These are phyloP conservation scores for Globisporangium carolinianum DNA, from an alignment of 352 stramenopile genomes.

Conservation along the genomic window DNA sequence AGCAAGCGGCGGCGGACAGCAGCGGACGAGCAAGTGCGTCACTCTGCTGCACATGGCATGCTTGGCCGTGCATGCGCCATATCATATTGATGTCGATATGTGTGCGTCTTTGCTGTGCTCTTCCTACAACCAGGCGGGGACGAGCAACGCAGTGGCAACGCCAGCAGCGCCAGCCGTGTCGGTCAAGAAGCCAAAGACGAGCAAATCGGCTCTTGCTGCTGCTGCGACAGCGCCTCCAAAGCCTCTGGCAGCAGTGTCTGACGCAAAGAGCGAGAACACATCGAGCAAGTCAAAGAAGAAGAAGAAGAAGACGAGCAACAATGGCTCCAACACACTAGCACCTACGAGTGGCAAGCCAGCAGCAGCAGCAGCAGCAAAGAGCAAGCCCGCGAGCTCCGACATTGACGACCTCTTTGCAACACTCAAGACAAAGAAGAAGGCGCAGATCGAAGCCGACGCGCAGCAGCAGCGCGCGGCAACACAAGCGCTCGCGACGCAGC, in stretches of 20 bases:
- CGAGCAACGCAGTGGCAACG: background rate
- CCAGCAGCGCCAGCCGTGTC: background rate
- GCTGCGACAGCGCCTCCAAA: background rate
- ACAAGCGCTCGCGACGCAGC: constrained; percentile 29
- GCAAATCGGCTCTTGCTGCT: constrained; percentile 1
- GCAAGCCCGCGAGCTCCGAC: constrained; percentile 23
- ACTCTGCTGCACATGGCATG: background rate
- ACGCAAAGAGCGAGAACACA: background rate
- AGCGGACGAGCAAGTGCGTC: constrained; percentile 9
- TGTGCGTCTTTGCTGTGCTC: too few species aligned
- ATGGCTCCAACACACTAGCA: background rate
- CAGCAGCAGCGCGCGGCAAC: constrained; percentile 44
- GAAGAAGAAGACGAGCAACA: constrained; percentile 49
- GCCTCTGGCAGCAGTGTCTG: background rate
- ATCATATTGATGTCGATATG: too few species aligned
- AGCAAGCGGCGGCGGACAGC: constrained; percentile 16
- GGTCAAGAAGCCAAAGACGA: constrained; percentile 11
- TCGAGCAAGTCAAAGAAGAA: constrained; percentile 31
- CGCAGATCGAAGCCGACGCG: constrained; percentile 48
- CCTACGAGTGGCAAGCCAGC: background rate
- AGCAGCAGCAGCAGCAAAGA: background rate
- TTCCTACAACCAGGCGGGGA: too few species aligned
- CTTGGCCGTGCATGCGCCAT: too few species aligned
- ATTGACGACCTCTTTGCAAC: constrained; percentile 79
- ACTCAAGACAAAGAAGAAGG: constrained; percentile 71